A percentile compares a stretch with the other conserved stretches of the same genome.
Conservation (phyloP, 1,284 basidiomycete species). For the Psilocybe mexicana region DNA sequence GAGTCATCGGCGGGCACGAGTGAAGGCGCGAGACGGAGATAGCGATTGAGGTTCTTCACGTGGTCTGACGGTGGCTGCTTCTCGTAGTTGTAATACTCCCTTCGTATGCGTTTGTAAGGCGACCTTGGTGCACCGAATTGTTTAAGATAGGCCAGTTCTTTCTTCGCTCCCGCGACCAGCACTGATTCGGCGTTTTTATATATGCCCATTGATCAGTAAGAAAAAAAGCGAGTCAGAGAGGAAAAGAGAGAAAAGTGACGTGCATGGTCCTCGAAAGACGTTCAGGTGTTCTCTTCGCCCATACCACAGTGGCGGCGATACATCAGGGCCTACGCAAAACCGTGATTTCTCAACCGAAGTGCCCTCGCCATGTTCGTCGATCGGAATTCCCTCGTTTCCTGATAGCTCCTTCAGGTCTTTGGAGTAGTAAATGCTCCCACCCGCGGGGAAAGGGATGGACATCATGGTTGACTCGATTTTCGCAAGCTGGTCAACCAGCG, state of each 20-base stretch:
- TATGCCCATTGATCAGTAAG: slow-evolving; percentile 21
- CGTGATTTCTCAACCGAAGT: slow-evolving; percentile 29
- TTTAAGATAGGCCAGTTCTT: slow-evolving; percentile 31
- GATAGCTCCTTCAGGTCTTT: slow-evolving; percentile 37
- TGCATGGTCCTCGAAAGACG: slow-evolving; percentile 32
- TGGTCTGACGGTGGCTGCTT: slow-evolving; percentile 17
- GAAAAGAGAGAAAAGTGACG: slow-evolving; percentile 13
- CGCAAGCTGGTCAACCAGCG: slow-evolving; percentile 42
- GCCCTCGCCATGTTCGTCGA: slow-evolving; percentile 6
- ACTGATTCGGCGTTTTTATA: slow-evolving; percentile 25
- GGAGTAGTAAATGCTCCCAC: slow-evolving; percentile 49
- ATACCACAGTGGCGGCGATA: slow-evolving; percentile 37
- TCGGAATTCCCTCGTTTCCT: slow-evolving; percentile 31
- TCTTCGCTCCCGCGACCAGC: slow-evolving; percentile 26
- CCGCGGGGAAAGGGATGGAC: slow-evolving; percentile 48
- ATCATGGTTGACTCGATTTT: slow-evolving; percentile 49
- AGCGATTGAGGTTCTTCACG: slow-evolving; percentile 11
- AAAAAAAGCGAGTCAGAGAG: background rate
- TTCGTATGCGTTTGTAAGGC: slow-evolving; percentile 25
- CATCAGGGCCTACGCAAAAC: slow-evolving; percentile 49
- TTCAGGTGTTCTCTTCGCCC: slow-evolving; percentile 34
- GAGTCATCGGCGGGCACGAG: slow-evolving; percentile 36
- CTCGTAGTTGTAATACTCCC: slow-evolving; percentile 21
- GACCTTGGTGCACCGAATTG: slow-evolving; percentile 28
- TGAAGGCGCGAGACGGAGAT: slow-evolving; percentile 33